A percentile compares a stretch with the other conserved stretches of the same genome.
Conservation (phyloP, 2,329 filamentous ascomycete genomes). For the Ophiocordyceps camponoti-rufipedis region DNA sequence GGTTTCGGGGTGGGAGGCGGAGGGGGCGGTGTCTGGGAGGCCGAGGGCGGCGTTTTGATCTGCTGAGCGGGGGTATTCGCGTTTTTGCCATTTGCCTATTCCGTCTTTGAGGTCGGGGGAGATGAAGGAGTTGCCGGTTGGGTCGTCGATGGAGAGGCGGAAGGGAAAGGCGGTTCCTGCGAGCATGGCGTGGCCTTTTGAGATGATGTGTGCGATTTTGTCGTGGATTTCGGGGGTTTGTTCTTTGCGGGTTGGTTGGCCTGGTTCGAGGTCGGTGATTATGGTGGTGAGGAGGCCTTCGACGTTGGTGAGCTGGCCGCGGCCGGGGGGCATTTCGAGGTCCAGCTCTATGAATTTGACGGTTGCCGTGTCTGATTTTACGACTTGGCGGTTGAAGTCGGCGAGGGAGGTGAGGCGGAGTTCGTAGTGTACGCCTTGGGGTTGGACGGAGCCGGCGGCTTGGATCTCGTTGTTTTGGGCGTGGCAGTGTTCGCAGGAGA, state of each 20-base stretch:
- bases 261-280: slow-evolving; percentile 60
- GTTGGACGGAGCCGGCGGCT: slow-evolving; percentile 78
- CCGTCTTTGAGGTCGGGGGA: slow-evolving; percentile 65
- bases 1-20: slow-evolving; percentile 31
- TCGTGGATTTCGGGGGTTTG: slow-evolving; percentile 59
- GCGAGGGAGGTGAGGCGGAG: slow-evolving; percentile 53
- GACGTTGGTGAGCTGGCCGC: slow-evolving; percentile 83
- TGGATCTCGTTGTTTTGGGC: slow-evolving; percentile 90
- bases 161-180: slow-evolving; percentile 69
- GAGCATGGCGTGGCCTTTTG: slow-evolving; percentile 59
- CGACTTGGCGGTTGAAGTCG: slow-evolving; percentile 72
- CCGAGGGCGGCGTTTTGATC: slow-evolving; percentile 81
- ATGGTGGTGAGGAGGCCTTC: slow-evolving; percentile 72
- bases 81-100: slow-evolving; percentile 75
- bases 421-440: slow-evolving; percentile 69
- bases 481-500: slow-evolving; percentile 76
- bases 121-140: slow-evolving; percentile 92
- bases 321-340: slow-evolving; percentile 78
- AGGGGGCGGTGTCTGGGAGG: slow-evolving; percentile 44
- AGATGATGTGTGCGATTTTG: slow-evolving; percentile 62
- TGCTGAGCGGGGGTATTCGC: slow-evolving; percentile 63
- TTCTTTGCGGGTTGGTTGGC: slow-evolving; percentile 67
- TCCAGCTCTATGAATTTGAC: slow-evolving; percentile 85
- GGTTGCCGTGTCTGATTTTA: slow-evolving; percentile 76
- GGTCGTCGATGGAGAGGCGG: slow-evolving; percentile 73